phyloP scores from a whole-genome alignment of 2,329 filamentous ascomycete species.

The Diaporthe humulicola region DNA sequence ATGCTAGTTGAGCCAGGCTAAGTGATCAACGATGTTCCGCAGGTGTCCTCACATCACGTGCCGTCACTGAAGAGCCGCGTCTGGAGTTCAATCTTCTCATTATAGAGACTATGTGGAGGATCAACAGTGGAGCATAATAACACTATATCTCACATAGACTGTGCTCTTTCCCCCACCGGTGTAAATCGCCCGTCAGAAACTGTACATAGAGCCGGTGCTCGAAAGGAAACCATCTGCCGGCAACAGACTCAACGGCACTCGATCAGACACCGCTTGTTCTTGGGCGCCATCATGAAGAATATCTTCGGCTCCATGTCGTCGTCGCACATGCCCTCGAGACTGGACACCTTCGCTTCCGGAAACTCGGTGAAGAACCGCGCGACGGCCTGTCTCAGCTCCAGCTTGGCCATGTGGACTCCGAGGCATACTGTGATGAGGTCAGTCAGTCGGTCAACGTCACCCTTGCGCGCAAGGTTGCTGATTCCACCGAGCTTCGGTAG shows the following conservation, averaged over 20 bases:
- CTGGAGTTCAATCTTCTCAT: not conserved
- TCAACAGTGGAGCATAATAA: not conserved
- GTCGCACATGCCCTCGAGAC: conserved; percentile 47
- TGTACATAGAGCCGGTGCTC: not conserved
- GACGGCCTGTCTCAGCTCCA: conserved; percentile 63
- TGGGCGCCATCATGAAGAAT: conserved; percentile 46
- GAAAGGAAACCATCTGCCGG: not conserved
- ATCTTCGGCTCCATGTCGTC: conserved; percentile 47
- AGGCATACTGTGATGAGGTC: conserved; percentile 59
- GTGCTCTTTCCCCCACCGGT: too few species aligned
- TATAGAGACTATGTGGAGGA: not conserved
- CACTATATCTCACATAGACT: not conserved
- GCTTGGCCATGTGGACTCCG: conserved; percentile 66
- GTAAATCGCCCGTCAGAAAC: not conserved
- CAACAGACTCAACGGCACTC: conserved; percentile 34
- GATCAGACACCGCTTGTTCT: conserved; percentile 47
- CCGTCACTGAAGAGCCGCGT: not conserved
- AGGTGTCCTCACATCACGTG: not conserved
- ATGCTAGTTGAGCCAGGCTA: not conserved
- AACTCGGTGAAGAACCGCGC: conserved; percentile 61
- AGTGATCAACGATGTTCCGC: not conserved
- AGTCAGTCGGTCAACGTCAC: conserved; percentile 45
- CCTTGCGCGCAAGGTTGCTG: not conserved
- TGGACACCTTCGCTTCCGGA: conserved; percentile 46
- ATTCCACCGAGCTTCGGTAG: too few species aligned